Base-by-base conservation (phyloP, 257 asterid species). In the Penstemon eatonii region DNA sequence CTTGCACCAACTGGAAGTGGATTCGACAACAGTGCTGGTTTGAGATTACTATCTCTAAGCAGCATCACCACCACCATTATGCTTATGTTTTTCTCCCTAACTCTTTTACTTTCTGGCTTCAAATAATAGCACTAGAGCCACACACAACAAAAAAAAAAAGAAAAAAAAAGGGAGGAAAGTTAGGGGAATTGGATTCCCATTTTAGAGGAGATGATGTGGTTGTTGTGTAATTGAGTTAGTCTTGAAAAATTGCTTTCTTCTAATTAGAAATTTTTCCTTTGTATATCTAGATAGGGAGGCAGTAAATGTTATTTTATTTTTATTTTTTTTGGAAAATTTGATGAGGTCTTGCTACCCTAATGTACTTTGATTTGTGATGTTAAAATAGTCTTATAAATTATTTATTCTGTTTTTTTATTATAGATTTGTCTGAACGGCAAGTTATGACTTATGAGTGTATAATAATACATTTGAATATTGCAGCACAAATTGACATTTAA, bases 1-100 rank as follows among this genome's bases (percentile, higher is more conserved):
- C 80, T 80, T 2, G 91, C 65, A 8, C 92, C 95, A 4, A 15
- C 76, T 0, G 91, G 84, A 47, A 59, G 71, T 18, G 84, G 87
- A 50, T 56, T 70, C n/a, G 18, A 69, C 60, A 75, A 15, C 76
- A 52, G 51, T 7, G 75, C 69, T 5, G 46, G 76, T 6, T 54
- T 43, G 8, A 73, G 70, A 11, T 64, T 57, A 5, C 66, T 60
- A 7, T 33, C 73, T 63, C 65, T 13, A 49, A 43, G 69, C 71
- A 15, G 18, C 18, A 15, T 15, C 18, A 15, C 18, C 18, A 13
- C 56, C 39, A 13, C 60, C 60, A 43, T 63, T 56, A 37, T 46
- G 77, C 49, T 74, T 18, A 66, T 67, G 19, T 57, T 66, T 12
- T 8, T 69, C 58, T 53, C 54, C 46, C 33, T 72, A 0, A 8